Evolutionary conservation across 1,284 basidiomycete species (phyloP).

Genomic region (Heterobasidion parviporum): DNA sequence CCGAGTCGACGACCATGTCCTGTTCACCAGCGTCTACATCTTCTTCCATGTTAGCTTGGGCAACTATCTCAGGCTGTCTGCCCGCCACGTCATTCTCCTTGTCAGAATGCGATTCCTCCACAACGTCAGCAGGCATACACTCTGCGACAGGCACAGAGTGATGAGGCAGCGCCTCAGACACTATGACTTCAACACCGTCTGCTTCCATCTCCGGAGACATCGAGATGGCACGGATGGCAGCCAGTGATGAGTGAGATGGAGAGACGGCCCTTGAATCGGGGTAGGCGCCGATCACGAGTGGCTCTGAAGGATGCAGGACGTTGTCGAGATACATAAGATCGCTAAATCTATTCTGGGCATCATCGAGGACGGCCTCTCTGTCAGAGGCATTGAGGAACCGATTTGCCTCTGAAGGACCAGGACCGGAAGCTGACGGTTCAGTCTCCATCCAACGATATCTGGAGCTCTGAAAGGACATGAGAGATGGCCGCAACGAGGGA

Average conservation of each 20-base stretch:
- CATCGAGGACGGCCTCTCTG: background rate
- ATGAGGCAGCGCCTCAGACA: background rate
- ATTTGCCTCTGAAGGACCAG: background rate
- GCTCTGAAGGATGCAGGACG: background rate
- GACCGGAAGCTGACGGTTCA: background rate
- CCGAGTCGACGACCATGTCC: conserved; percentile 1
- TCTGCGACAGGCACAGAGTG: background rate
- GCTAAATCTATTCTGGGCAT: background rate
- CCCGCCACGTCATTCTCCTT: background rate
- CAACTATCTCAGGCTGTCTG: background rate
- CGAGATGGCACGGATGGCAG: no score
- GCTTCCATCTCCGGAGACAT: no score
- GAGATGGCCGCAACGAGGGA: background rate
- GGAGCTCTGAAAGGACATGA: background rate
- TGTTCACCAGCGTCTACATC: background rate
- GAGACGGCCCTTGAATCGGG: conserved; percentile 1
- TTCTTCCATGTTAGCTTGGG: background rate
- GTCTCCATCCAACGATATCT: background rate
- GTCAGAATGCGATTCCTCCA: background rate
- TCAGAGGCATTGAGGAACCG: background rate
- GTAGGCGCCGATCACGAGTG: conserved; percentile 6
- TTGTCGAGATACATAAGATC: background rate
- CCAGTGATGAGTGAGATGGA: background rate
- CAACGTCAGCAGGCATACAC: background rate
- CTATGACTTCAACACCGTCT: no score